Conservation (phyloP, 148 eudicot genomes). For the Heliosperma pusillum region DNA sequence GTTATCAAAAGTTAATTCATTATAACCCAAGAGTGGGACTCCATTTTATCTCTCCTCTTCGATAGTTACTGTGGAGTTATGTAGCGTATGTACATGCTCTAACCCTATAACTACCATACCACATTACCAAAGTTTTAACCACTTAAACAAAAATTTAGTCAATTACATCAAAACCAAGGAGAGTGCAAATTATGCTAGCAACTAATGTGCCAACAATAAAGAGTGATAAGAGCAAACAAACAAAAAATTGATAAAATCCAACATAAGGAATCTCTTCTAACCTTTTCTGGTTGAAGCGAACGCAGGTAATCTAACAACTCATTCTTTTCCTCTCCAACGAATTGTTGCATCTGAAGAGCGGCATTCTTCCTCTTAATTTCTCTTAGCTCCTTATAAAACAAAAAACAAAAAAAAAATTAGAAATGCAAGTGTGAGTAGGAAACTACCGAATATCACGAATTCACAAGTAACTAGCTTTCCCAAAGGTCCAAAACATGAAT, state of each 20-base stretch:
- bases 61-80: too few relatives aligned
- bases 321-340: constrained; percentile 98
- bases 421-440: background rate
- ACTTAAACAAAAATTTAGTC: background rate
- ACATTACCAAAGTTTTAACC: background rate
- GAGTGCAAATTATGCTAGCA: background rate
- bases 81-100: too few relatives aligned
- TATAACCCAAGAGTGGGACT: too few relatives aligned
- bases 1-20: too few relatives aligned
- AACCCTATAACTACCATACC: background rate
- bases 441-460: background rate
- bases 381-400: constrained; percentile 54
- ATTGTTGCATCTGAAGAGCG: constrained; percentile 97
- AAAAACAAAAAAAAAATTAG: background rate
- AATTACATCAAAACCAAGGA: constrained; percentile 8
- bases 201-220: background rate
- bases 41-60: too few relatives aligned
- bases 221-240: background rate
- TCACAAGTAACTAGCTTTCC: constrained; percentile 4
- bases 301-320: constrained; percentile 90
- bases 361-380: constrained; percentile 90
- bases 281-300: constrained; percentile 93
- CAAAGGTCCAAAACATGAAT: background rate
- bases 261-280: constrained; percentile 21
- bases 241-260: background rate